Evolutionary conservation across 1,139 yeast genomes (phyloP).

Genomic region (Suhomyces anneliseae): DNA sequence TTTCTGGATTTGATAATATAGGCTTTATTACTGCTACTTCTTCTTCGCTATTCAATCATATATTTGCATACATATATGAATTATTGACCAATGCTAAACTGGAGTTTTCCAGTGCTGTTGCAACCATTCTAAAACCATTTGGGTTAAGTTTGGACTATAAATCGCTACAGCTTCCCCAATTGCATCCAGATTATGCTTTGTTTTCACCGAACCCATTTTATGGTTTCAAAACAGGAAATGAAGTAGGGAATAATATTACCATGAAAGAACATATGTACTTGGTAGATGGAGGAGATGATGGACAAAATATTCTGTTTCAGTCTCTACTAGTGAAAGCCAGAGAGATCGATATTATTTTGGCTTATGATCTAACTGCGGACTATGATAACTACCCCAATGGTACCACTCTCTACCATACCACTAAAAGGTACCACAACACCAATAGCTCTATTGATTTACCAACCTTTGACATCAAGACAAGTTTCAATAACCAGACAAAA

Average conservation of each 20-base stretch:
- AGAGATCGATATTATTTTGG: slow-evolving; percentile 33
- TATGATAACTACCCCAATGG: slow-evolving; percentile 42
- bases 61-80: slow-evolving; percentile 48
- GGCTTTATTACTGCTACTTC: slow-evolving; percentile 75
- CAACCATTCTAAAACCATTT: slow-evolving; percentile 45
- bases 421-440: slow-evolving; percentile 24
- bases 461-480: slow-evolving; percentile 14
- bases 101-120: slow-evolving; percentile 42
- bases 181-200: slow-evolving; percentile 66
- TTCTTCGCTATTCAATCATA: slow-evolving; percentile 65
- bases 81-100: slow-evolving; percentile 37
- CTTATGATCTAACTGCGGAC: slow-evolving; percentile 44
- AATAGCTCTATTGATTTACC: slow-evolving; percentile 17
- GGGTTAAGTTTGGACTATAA: slow-evolving; percentile 39
- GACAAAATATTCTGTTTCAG: slow-evolving; percentile 44
- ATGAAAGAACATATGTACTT: slow-evolving; percentile 28
- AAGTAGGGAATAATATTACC: slow-evolving; percentile 11
- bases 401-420: slow-evolving; percentile 22
- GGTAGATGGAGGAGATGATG: slow-evolving; percentile 49
- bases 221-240: slow-evolving; percentile 20
- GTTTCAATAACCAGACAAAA: background rate
- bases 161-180: slow-evolving; percentile 23
- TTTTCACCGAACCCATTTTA: slow-evolving; percentile 77
- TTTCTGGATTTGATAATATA: slow-evolving; percentile 64
- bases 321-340: slow-evolving; percentile 34